Evolutionary conservation across 1,284 basidiomycete species (phyloP).

Genomic region (Puccinia hordei): DNA sequence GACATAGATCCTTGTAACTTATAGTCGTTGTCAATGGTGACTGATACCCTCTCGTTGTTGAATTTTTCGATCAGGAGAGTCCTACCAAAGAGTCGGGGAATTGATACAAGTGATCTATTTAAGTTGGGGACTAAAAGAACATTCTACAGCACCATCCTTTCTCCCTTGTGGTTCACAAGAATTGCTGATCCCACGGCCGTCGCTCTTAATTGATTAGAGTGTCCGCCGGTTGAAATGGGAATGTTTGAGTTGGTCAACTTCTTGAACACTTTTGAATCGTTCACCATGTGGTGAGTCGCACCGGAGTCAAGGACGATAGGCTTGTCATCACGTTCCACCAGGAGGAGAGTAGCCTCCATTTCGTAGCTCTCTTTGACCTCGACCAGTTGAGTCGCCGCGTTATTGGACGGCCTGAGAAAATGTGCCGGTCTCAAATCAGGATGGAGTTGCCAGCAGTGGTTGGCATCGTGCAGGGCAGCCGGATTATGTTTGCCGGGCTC

Average conservation of each 20-base stretch:
- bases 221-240: background rate
- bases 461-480: background rate
- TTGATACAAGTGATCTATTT: background rate
- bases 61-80: background rate
- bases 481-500: slow-evolving; percentile 5
- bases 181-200: background rate
- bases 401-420: too few relatives aligned
- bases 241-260: background rate
- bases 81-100: background rate
- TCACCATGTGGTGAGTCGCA: background rate
- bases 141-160: background rate
- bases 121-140: background rate
- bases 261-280: background rate
- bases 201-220: too few relatives aligned
- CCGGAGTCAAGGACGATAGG: background rate
- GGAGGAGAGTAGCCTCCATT: background rate
- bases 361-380: background rate
- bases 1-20: background rate
- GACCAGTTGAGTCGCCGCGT: background rate
- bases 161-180: background rate
- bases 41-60: background rate
- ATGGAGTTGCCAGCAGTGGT: slow-evolving; percentile 14
- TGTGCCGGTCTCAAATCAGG: background rate
- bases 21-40: background rate
- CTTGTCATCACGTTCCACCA: background rate